A percentile compares a stretch with the other conserved stretches of the same genome.
These are phyloP conservation scores for Hypholoma fasciculare DNA, from an alignment of 768 basidiomycete species.

Conservation along the genomic window DNA sequence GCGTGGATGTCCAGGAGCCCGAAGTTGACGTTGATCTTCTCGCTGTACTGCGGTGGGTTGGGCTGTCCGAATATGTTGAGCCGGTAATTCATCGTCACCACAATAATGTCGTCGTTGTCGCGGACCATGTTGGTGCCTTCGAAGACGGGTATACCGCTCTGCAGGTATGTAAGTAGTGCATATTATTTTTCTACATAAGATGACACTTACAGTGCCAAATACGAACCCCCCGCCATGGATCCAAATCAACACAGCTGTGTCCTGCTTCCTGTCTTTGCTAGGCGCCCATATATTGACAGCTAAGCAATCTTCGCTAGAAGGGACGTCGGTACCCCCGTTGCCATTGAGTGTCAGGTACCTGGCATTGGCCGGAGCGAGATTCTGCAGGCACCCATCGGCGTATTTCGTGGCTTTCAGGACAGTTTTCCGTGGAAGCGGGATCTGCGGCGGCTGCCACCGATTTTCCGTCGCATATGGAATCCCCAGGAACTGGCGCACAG, in stretches of 20 bases:
- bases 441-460: slow-evolving; percentile 32
- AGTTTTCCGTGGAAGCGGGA: slow-evolving; percentile 17
- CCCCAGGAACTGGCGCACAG: slow-evolving; percentile 35
- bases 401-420: slow-evolving; percentile 23
- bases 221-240: slow-evolving; percentile 39
- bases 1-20: slow-evolving; percentile 38
- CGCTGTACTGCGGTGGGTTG: slow-evolving; percentile 32
- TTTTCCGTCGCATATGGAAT: slow-evolving; percentile 33
- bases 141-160: slow-evolving; percentile 29
- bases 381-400: slow-evolving; percentile 30
- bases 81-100: slow-evolving; percentile 40
- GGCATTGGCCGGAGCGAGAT: slow-evolving; percentile 13
- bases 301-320: slow-evolving; percentile 34
- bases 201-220: slow-evolving; percentile 31
- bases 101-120: slow-evolving; percentile 33
- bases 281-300: slow-evolving; percentile 41
- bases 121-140: slow-evolving; percentile 30
- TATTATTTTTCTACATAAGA: no score
- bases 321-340: slow-evolving; percentile 24
- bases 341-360: slow-evolving; percentile 24
- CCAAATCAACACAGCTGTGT: slow-evolving; percentile 36
- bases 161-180: background rate
- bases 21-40: slow-evolving; percentile 32
- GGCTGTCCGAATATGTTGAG: slow-evolving; percentile 42
- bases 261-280: slow-evolving; percentile 28